phyloP scores from a whole-genome alignment of 2,329 filamentous ascomycete species.

The Canariomyces notabilis region DNA sequence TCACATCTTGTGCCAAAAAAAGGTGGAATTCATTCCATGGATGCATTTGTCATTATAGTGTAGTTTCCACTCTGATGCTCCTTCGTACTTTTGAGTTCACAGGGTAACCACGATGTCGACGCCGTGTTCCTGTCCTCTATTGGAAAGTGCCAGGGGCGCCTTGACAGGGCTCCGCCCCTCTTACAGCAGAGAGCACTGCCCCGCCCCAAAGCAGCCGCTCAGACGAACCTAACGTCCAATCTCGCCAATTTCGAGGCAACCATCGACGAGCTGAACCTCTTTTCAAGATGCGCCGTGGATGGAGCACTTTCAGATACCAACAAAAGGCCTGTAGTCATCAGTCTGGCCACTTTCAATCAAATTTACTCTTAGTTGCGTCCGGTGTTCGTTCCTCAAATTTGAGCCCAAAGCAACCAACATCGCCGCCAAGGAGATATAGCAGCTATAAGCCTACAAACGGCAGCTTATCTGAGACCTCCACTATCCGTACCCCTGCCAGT shows the following conservation, averaged over 20 bases:
- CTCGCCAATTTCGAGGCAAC: slow-evolving; percentile 9
- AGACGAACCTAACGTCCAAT: background rate
- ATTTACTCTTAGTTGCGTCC: background rate
- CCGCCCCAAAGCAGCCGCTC: slow-evolving; percentile 5
- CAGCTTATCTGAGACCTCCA: background rate
- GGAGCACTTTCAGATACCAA: too few species aligned
- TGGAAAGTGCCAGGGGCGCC: background rate
- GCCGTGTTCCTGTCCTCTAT: too few species aligned
- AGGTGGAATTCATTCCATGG: too few species aligned
- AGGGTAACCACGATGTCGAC: too few species aligned
- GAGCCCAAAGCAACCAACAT: background rate
- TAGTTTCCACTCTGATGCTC: too few species aligned
- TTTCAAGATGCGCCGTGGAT: slow-evolving; percentile 13
- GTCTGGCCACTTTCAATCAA: too few species aligned
- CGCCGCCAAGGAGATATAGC: too few species aligned
- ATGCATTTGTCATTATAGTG: too few species aligned
- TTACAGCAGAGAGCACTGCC: slow-evolving; percentile 8
- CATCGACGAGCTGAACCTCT: slow-evolving; percentile 13
- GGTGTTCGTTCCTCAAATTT: background rate
- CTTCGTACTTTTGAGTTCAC: background rate
- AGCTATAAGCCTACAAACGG: too few species aligned
- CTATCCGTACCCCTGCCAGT: background rate
- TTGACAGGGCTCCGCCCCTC: background rate
- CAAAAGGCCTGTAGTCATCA: too few species aligned
- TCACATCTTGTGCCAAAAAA: too few species aligned